Evolutionary conservation across 768 basidiomycete species (phyloP), one percentile per base, ranked within the genome.

Genomic region (Lactarius psammicola): DNA sequence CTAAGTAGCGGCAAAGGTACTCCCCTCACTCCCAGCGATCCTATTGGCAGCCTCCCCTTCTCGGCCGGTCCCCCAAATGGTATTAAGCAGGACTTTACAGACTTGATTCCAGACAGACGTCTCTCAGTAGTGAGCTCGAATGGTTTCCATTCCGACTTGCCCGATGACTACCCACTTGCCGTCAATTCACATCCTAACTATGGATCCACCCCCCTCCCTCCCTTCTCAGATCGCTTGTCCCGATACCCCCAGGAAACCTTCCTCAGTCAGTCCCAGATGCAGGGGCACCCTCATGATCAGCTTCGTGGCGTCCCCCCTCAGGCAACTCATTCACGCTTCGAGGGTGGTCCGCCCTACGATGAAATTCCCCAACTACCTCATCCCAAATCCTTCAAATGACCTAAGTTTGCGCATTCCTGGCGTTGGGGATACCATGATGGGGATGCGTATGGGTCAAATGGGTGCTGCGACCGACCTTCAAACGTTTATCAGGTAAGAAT

Each of bases 1-100:
- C 85, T 86, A 77, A 82, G 80, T 78, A 87, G 63, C 58, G 89
- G 88, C 68, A 91, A 90, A 75, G 87, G 86, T 58, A 90, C 90
- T 23, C 88, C 90, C 0, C 79, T 90, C 53, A 88, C 88, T 15
- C 88, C 89, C 38, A 86, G 76, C 70, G 89, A 90, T 74, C 78
- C 85, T 51, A 83, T 85, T 66, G 76, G 79, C 64, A 79, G 80
- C 57, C 78, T 90, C 9, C 77, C 83, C 8, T 88, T 87, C 71
- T 78, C 85, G 26, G 75, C 78, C 9, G 71, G 78, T 23, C 74
- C 80, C 69, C 76, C 76, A 64, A 74, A 74, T 66, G 74, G 72
- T 33, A 69, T 70, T 56, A 70, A 70, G 38, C 64, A 90, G 73
- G 87, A 87, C 68, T 92, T 85, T 74, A 72, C 80, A n/a, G 88